Base-by-base conservation (phyloP, 768 basidiomycete species). In the Mycena rosella region DNA sequence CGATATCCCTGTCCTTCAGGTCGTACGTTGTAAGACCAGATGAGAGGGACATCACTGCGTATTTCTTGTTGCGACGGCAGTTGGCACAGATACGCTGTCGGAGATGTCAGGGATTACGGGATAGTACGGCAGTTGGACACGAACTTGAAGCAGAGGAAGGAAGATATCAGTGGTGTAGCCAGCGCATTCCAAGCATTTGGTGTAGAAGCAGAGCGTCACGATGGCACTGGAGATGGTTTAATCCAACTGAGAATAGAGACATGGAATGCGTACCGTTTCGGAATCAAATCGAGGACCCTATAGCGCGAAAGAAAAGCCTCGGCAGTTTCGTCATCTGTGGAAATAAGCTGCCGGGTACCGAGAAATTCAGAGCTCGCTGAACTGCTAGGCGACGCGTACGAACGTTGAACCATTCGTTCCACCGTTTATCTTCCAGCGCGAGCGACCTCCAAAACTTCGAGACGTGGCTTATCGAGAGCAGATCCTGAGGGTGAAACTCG, bases 351-450 rank as follows among this genome's bases (percentile, higher is more conserved):
- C 17, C 2, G 48, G 15, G 24, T 26, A 26, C 3, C 32, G 32
- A 34, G n/a, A 22, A 10, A 32, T 44, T 45, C 58, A 60, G 40
- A 34, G 32, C 17, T 4, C 15, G 13, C 2, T 18, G n/a, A 14
- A 3, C 14, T 8, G 5, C 32, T 44, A 13, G n/a, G 30, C 14
- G 6, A 27, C 17, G 26, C 14, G 26, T 13, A 52, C 60, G 7
- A 13, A 61, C 60, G 7, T 14, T n/a, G 15, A 61, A 61, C 60
- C 60, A 61, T 26, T 52, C 38, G 27, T 30, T 44, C 60, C 60
- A 61, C 3, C 60, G 51, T 15, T 40, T 52, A 26, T 52, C 60
- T 9, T 52, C 38, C 2, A 61, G 38, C 27, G 22, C 49, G 38
- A 44, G 24, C 3, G 36, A 52, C 38, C 60, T 29, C 49, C 60